Evolutionary conservation across 1,284 basidiomycete genomes (phyloP), one percentile per base, ranked within the genome.

Genomic region (Ceratobasidium sp.): DNA sequence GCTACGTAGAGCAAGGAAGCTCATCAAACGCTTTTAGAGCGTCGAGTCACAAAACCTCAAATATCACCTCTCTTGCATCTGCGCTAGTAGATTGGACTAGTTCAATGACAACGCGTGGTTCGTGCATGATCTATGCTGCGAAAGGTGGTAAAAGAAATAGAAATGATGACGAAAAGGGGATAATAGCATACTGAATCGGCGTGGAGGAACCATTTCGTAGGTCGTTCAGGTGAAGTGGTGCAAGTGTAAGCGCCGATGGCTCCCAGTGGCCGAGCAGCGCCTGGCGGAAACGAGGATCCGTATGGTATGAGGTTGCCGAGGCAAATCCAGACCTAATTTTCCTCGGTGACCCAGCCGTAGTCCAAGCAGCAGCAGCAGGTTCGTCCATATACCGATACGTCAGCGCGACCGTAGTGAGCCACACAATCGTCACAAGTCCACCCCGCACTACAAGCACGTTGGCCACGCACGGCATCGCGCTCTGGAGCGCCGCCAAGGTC

Each of bases 31-130:
- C 87, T 78, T 86, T 84, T 33, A 94, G 84, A 8, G 89, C 90
- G 71, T 88, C 88, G 80, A n/a, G n/a, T n/a, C n/a, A n/a, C n/a
- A 91, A 90, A 0, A 91, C 93, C 81, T 94, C 93, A 64, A 91
- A 89, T 4, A 94, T 92, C 1, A 91, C 93, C 81, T 94, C 93
- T 31, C 86, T 85, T 13, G 93, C 92, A 23, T 92, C 82, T 6
- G 76, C 77, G 61, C 86, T 85, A 5, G 80, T 82, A n/a, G 92
- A 92, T 88, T 28, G 92, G 91, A 94, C 84, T 28, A 93, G 35
- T 1, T 28, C 28, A 8, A 75, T 15, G n/a, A 75, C 51, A 51
- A 53, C 35, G 35, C 60, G 31, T n/a, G 76, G 37, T 23, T 67
- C 49, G 31, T 75, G 47, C 28, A 66, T 68, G 13, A 75, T 35